phyloP scores from a whole-genome alignment of 164 flowering plant species.

The Saururus chinensis region DNA sequence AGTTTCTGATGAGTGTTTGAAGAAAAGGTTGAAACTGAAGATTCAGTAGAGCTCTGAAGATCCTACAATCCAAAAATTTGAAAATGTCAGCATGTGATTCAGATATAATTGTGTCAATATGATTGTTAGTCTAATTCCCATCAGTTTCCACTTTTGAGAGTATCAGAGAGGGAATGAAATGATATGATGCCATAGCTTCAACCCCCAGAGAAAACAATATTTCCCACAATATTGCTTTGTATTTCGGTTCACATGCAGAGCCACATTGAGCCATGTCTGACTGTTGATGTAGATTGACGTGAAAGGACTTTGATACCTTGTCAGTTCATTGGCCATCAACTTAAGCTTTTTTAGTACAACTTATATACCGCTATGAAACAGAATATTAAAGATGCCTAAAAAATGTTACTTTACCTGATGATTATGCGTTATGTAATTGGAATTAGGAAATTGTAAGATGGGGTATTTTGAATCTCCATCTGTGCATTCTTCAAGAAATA shows the following conservation, averaged over 20 bases:
- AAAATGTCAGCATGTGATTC: background rate
- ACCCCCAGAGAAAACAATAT: too few species aligned
- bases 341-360: background rate
- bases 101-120: background rate
- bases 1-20: conserved; percentile 11
- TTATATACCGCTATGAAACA: too few species aligned
- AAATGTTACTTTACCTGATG: conserved; percentile 30
- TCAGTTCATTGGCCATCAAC: too few species aligned
- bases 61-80: conserved; percentile 18
- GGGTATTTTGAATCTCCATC: conserved; percentile 64
- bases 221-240: too few species aligned
- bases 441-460: conserved; percentile 52
- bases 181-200: too few species aligned
- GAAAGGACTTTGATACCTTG: too few species aligned
- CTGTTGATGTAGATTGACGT: too few species aligned
- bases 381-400: too few species aligned
- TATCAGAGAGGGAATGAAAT: too few species aligned
- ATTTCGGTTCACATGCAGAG: too few species aligned
- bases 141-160: too few species aligned
- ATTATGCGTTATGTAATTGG: conserved; percentile 40
- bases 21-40: conserved; percentile 16
- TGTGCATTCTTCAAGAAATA: conserved; percentile 35
- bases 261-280: too few species aligned
- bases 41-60: conserved; percentile 16
- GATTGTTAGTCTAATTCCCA: background rate